These are phyloP conservation scores for Metschnikowia dekortorum DNA, from an alignment of 805 yeast species.

Conservation along the genomic window DNA sequence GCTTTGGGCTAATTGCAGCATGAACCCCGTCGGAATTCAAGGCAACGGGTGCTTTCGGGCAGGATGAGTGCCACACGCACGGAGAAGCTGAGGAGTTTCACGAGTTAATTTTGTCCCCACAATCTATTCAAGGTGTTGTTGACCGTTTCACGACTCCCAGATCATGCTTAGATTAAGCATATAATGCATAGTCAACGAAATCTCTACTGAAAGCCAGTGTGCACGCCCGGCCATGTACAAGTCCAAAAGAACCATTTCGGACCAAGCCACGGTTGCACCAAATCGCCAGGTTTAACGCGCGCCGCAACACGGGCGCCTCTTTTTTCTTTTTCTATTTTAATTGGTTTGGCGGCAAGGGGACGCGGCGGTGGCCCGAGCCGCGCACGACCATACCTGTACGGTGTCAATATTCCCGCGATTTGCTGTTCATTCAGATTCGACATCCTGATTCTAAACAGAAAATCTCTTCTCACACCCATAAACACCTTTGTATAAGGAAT, in stretches of 20 bases:
- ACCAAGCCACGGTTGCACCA: not conserved
- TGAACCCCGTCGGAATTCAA: too few species aligned
- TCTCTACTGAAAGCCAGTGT: too few species aligned
- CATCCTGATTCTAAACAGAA: slow-evolving; percentile 15
- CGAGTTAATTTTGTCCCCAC: too few species aligned
- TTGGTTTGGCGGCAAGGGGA: slow-evolving; percentile 6
- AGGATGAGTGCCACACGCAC: too few species aligned
- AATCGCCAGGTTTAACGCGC: slow-evolving; percentile 1
- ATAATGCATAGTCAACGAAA: too few species aligned
- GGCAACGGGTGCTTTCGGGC: too few species aligned
- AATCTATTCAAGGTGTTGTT: too few species aligned
- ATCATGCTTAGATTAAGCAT: too few species aligned
- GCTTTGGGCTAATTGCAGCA: too few species aligned
- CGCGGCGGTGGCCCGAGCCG: slow-evolving; percentile 10
- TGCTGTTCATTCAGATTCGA: slow-evolving; percentile 21
- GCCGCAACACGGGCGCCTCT: not conserved
- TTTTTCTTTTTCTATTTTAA: slow-evolving; percentile 3
- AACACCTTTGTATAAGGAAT: not conserved
- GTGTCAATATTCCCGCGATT: slow-evolving; percentile 19
- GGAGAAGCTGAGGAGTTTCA: too few species aligned
- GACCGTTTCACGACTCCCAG: too few species aligned
- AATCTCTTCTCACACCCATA: slow-evolving; percentile 7
- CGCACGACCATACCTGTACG: slow-evolving; percentile 17
- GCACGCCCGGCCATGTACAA: too few species aligned
- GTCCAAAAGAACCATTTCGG: not conserved